Evolutionary conservation across 2,329 filamentous ascomycete genomes (phyloP), one percentile per base, ranked within the genome.

Genomic region (Rhinocladiella mackenziei): DNA sequence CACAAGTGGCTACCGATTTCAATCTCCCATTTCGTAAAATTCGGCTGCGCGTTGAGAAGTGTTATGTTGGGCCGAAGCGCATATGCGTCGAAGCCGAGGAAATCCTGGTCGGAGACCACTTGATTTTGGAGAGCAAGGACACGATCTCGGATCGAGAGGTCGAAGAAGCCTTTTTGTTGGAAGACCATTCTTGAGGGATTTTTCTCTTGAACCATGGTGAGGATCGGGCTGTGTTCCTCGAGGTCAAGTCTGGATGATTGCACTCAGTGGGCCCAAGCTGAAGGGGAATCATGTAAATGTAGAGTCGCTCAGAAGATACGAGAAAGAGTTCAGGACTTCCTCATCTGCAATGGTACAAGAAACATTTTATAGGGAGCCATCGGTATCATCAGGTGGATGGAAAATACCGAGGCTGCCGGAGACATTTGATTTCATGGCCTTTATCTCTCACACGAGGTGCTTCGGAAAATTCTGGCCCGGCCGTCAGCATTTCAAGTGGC

Each of bases 1-100:
- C 50, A 53, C 4, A 53, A 34, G 13, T 49, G 39, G 2, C 26
- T 9, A 3, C 43, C 32, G 36, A 54, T 45, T 29, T 44, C 41
- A 13, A 50, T 43, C 9, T 47, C 42, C 47, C 52, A 53, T 20
- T 39, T 44, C 5, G 49, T 49, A 5, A 11, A 15, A 33, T 50
- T 50, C n/a, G 48, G 38, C 17, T 37, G 31, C 17, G 35, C 48
- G 15, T 51, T 39, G 31, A 54, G 17, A 1, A 54, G 51, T 25
- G n/a, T 32, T 8, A 43, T 9, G 25, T 38, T 35, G 15, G 13
- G 22, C 9, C 29, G 18, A 3, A 50, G 41, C 7, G 48, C 23
- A 35, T 43, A 33, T 4, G 48, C 44, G 40, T 55, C 52, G 38
- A 51, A 51, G 34, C 52, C 52, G 31, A 30, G 33, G 39, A 43